A percentile compares a stretch with the other conserved stretches of the same genome.
Conservation (phyloP, 805 yeast genomes). For the Suhomyces emberorum region DNA sequence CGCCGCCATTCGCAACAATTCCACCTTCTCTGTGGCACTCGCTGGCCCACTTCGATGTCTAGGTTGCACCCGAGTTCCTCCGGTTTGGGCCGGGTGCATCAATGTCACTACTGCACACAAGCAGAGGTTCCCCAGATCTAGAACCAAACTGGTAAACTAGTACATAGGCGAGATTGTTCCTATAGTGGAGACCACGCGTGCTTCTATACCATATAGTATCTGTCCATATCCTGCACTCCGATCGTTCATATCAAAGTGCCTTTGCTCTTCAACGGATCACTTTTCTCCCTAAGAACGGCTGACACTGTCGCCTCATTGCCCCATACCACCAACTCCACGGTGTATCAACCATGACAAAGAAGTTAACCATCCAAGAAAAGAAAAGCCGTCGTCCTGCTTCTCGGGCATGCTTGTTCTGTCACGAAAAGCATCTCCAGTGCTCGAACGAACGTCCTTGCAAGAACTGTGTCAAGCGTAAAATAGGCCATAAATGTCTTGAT, state of each 20-base stretch:
- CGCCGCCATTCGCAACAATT: too few relatives aligned
- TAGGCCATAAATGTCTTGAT: conserved; percentile 55
- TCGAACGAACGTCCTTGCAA: conserved; percentile 67
- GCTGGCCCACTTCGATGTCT: not conserved
- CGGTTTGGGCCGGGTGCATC: not conserved
- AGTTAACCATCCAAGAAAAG: conserved; percentile 52
- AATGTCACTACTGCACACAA: not conserved
- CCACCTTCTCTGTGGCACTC: too few relatives aligned
- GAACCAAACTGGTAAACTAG: too few relatives aligned
- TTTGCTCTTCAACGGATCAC: too few relatives aligned
- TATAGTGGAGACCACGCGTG: not conserved
- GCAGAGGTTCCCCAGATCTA: not conserved
- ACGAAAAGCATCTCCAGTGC: conserved; percentile 70
- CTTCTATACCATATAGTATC: too few relatives aligned
- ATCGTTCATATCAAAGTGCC: too few relatives aligned
- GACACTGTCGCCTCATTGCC: too few relatives aligned
- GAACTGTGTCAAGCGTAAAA: conserved; percentile 62
- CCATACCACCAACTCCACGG: too few relatives aligned
- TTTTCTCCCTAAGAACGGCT: too few relatives aligned
- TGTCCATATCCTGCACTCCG: too few relatives aligned
- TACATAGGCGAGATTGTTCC: not conserved
- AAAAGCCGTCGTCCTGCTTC: conserved; percentile 56
- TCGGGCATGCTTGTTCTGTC: conserved; percentile 72
- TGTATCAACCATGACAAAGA: conserved; percentile 61
- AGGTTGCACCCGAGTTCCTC: not conserved